Base-by-base conservation (phyloP, 2,329 filamentous ascomycete species). In the Ceratocystis cubensis region DNA sequence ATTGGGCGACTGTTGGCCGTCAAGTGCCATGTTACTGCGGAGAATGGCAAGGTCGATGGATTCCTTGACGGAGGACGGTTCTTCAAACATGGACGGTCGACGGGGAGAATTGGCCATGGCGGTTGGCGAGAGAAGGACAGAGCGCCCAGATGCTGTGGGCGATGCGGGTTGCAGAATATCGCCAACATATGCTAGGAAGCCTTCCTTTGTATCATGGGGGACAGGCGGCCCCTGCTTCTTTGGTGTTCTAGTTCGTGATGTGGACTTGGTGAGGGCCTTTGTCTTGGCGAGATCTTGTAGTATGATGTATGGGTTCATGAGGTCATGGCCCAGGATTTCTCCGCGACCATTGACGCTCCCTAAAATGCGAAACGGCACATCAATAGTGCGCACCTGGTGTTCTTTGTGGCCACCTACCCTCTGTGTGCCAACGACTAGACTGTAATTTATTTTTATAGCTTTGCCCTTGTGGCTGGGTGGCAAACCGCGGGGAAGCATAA, bases 221-320 rank as follows among this genome's bases (percentile, higher is more conserved):
- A 71, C 73, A 37, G 71, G 65, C 64, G 44, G 20, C n/a, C 70
- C 73, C 68, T 72, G 71, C 71, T 69, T 70, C 69, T 72, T 73
- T 65, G 71, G 69, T 28, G 66, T 48, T 64, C 71, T 73, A n/a
- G 67, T 69, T 56, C 71, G 72, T 63, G 70, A 73, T 13, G 71
- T 69, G 2, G 71, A 68, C 30, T 68, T 68, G 20, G 41, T n/a
- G 6, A 68, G 56, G 3, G 50, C 50, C 20, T 41, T 63, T 7
- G 66, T 83, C 65, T 82, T 82, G 2, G 94, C 93, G 74, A 89
- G 84, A 72, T 97, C 93, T 66, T 86, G 87, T 57, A 97, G 81
- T 65, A 97, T 80, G 37, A 97, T 89, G 73, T 97, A 96, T 0
- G 94, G 94, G 48, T 86, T 88, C 88, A 96, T 96, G 15, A 99